A percentile compares a stretch with the other conserved stretches of the same genome.
Evolutionary conservation across 352 stramenopile genomes (phyloP).

Genomic region (Phytophthora pluvialis): DNA sequence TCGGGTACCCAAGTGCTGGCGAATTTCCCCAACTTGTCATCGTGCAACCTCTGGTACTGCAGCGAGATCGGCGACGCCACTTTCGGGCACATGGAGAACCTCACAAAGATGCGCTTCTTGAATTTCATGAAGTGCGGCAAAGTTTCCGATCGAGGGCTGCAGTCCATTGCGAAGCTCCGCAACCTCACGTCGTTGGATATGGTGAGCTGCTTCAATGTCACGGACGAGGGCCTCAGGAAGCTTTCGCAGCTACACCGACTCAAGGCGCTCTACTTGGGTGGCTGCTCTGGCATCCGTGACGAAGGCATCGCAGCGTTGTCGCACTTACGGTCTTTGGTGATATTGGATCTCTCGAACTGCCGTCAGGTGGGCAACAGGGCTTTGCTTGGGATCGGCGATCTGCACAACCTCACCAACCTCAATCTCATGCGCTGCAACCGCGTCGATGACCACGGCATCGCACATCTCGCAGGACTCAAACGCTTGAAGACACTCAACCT

Average conservation of each 20-base stretch:
- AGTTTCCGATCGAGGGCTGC: slow-evolving; percentile 58
- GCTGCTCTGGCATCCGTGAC: slow-evolving; percentile 63
- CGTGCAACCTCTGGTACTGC: slow-evolving; percentile 86
- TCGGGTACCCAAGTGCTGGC: slow-evolving; percentile 59
- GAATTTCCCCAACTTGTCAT: slow-evolving; percentile 63
- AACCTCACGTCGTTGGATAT: slow-evolving; percentile 77
- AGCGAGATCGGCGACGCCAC: slow-evolving; percentile 75
- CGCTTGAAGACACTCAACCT: slow-evolving; percentile 80
- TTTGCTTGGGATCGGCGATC: slow-evolving; percentile 55
- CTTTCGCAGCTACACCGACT: slow-evolving; percentile 53
- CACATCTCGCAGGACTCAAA: slow-evolving; percentile 46
- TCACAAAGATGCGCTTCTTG: slow-evolving; percentile 71
- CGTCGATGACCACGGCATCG: slow-evolving; percentile 64
- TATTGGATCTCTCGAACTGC: slow-evolving; percentile 80
- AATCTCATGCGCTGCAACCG: slow-evolving; percentile 87
- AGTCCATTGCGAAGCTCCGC: slow-evolving; percentile 53
- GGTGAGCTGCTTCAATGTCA: slow-evolving; percentile 80
- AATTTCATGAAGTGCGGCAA: slow-evolving; percentile 88
- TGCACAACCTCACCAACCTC: slow-evolving; percentile 68
- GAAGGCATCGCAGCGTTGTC: slow-evolving; percentile 58
- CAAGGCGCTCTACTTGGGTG: slow-evolving; percentile 68
- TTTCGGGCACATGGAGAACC: slow-evolving; percentile 56
- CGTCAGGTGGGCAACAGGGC: slow-evolving; percentile 74
- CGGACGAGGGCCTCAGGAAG: slow-evolving; percentile 51
- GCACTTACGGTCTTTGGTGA: slow-evolving; percentile 51